Base-by-base conservation (phyloP, 305 asterid species). In the Fraxinus angustifolia region DNA sequence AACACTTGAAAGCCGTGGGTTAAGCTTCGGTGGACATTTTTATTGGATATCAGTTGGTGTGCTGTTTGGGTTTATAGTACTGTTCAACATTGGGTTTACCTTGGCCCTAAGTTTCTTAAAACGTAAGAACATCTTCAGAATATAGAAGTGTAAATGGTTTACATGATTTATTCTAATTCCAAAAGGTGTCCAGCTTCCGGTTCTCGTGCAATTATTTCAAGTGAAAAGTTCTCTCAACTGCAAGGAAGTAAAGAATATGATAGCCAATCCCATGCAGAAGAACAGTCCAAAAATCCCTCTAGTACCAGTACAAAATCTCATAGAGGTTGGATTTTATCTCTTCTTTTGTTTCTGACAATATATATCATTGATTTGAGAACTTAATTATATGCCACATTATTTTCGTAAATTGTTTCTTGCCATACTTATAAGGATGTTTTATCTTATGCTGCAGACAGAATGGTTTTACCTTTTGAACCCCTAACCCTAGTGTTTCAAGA, bases 11-110 rank as follows among this genome's bases (percentile, higher is more conserved):
- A 81, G 67, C 76, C 95, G 90, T 2, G 97, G 97, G 3, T 80
- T 93, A 65, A 81, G 83, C 90, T 91, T 89, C 80, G 85, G 84
- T 21, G 88, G 83, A 53, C 26, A 86, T 56, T 48, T 82, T 21
- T 88, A 78, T 67, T 92, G 98, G 98, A 78, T 91, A 81, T 88
- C 96, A 36, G 80, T 93, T 75, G 88, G 87, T 38, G 97, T 92
- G 50, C 78, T 93, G 72, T 65, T 90, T 28, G 93, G 93, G 30
- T 67, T 92, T 71, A 48, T 92, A 45, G 38, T 90, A 76, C 65
- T 91, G 72, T 90, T 91, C 87, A 91, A 92, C 80, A 50, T 89
- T 70, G 94, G 95, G 23, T 90, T 86, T 80, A 80, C 82, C 21
- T 48, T 93, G 82, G 94, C 96, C 28, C 84, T 93, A 75, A 91